A percentile compares a stretch with the other conserved stretches of the same genome.
Evolutionary conservation across 2,329 filamentous ascomycete species (phyloP).

Genomic region (Clarireedia monteithiana): DNA sequence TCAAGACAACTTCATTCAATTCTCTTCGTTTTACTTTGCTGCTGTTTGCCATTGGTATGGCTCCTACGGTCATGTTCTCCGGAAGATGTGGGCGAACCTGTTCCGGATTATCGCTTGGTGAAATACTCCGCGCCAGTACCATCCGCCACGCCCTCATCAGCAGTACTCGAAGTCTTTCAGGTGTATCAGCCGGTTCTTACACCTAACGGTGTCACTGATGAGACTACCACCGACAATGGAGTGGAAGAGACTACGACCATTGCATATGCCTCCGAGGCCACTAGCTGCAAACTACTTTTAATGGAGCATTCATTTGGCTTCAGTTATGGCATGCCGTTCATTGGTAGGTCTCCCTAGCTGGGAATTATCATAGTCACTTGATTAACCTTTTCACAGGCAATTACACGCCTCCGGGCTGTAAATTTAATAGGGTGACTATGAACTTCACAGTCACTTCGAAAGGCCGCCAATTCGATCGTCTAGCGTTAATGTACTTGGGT

Average conservation of each 20-base stretch:
- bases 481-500: conserved; percentile 67
- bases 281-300: conserved; percentile 46
- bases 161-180: conserved; percentile 56
- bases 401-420: conserved; percentile 59
- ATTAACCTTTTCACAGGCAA: conserved; percentile 35
- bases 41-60: conserved; percentile 9
- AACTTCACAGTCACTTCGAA: conserved; percentile 67
- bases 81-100: neutral
- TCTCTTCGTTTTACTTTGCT: neutral
- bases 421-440: conserved; percentile 67
- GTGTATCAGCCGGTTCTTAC: conserved; percentile 58
- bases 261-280: conserved; percentile 19
- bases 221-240: conserved; percentile 26
- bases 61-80: neutral
- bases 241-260: conserved; percentile 19
- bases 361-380: conserved; percentile 5
- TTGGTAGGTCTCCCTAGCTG: conserved; percentile 43
- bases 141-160: conserved; percentile 18
- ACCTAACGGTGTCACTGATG: conserved; percentile 35
- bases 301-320: conserved; percentile 65
- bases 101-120: conserved; percentile 11
- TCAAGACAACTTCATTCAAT: neutral
- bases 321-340: conserved; percentile 67
- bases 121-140: conserved; percentile 19
- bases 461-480: conserved; percentile 69